These are phyloP conservation scores for Trypanosoma avium DNA, from an alignment of 208 protist genomes.

Conservation along the genomic window DNA sequence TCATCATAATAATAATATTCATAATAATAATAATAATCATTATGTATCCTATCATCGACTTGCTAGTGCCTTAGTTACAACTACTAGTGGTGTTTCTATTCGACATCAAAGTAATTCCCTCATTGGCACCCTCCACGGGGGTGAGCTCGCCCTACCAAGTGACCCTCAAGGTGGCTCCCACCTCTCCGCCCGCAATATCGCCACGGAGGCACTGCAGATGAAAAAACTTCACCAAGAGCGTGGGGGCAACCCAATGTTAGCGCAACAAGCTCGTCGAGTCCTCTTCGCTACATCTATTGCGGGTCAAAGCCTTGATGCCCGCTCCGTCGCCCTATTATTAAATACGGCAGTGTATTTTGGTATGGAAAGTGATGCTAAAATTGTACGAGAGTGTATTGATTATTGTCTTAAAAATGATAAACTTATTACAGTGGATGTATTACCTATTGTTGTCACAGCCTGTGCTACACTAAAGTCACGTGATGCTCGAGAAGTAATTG, in stretches of 20 bases:
- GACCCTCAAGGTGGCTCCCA: slow-evolving; percentile 68
- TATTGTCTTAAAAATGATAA: slow-evolving; percentile 91
- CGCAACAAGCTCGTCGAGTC: slow-evolving; percentile 88
- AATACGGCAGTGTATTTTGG: slow-evolving; percentile 94
- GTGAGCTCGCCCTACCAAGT: slow-evolving; percentile 67
- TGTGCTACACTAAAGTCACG: slow-evolving; percentile 91
- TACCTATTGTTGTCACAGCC: slow-evolving; percentile 87
- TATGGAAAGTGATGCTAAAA: slow-evolving; percentile 88
- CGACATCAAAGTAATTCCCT: slow-evolving; percentile 25
- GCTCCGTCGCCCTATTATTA: slow-evolving; percentile 81
- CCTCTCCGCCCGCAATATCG: slow-evolving; percentile 84
- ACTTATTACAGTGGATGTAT: slow-evolving; percentile 81
- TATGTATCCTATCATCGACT: too few relatives aligned
- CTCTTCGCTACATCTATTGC: slow-evolving; percentile 88
- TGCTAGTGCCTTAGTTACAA: too few relatives aligned
- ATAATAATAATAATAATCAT: too few relatives aligned
- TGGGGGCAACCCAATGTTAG: slow-evolving; percentile 87
- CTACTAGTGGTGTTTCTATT: neutral
- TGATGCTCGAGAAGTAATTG: slow-evolving; percentile 90
- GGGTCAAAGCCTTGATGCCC: slow-evolving; percentile 83
- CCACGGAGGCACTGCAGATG: slow-evolving; percentile 89
- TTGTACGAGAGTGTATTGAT: slow-evolving; percentile 92
- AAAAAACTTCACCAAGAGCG: slow-evolving; percentile 92
- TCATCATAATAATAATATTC: too few relatives aligned
- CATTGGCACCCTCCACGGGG: slow-evolving; percentile 39